Percentiles rank a stretch among this genome's conserved stretches.
phyloP scores from a whole-genome alignment of 2,329 filamentous ascomycete species.

The Kalmusia sp. region DNA sequence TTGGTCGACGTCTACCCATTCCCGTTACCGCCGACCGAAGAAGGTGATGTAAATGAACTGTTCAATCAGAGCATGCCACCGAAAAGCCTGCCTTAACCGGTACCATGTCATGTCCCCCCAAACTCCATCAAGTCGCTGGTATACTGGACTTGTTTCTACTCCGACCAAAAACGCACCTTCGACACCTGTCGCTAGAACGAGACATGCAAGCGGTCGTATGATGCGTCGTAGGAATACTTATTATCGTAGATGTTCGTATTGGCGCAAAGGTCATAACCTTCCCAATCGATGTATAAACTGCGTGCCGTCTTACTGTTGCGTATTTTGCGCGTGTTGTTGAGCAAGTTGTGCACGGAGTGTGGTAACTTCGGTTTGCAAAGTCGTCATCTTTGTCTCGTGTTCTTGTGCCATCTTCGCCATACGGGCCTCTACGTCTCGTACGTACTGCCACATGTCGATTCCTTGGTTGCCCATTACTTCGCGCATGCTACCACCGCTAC shows the following conservation, averaged over 20 bases:
- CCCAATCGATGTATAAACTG: not conserved
- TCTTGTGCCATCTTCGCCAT: constrained; percentile 57
- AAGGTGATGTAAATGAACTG: not conserved
- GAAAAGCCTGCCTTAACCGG: not conserved
- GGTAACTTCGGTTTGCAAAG: constrained; percentile 54
- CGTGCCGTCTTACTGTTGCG: constrained; percentile 17
- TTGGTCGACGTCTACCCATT: not conserved
- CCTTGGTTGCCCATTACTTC: constrained; percentile 67
- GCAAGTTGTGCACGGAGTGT: constrained; percentile 46
- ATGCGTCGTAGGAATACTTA: constrained; percentile 8
- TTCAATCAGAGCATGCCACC: not conserved
- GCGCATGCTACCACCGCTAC: constrained; percentile 66
- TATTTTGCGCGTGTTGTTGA: constrained; percentile 35
- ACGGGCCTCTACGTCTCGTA: constrained; percentile 70
- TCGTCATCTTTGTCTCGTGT: constrained; percentile 53
- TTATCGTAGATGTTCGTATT: constrained; percentile 8
- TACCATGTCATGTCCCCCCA: not conserved
- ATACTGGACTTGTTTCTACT: constrained; percentile 27
- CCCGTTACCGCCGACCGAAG: not conserved
- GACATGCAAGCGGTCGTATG: constrained; percentile 7
- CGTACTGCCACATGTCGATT: constrained; percentile 71
- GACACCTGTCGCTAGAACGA: constrained; percentile 11
- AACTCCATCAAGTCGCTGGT: constrained; percentile 29
- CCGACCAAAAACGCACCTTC: constrained; percentile 2
- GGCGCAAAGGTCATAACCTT: not conserved